Evolutionary conservation across 352 stramenopile genomes (phyloP), one percentile per base, ranked within the genome.

Genomic region (Phytophthora brassicae): DNA sequence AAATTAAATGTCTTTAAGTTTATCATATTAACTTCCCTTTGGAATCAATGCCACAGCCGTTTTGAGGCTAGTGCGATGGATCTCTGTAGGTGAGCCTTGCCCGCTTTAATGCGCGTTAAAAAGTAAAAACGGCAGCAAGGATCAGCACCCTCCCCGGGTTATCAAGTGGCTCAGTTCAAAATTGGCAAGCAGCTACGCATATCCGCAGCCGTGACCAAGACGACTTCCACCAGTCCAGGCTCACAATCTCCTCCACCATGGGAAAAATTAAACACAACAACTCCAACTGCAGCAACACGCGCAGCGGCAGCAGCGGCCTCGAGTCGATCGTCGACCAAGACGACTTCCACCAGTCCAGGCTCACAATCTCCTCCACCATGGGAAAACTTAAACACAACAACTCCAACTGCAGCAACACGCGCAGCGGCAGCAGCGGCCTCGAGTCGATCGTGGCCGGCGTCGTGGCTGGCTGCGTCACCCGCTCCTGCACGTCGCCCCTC

Each of bases 391-490:
- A 63, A 31, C 44, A 38, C 41, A 43, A 17, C 38, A 3, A 41
- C 29, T 20, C 35, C 42, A 20, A 45, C 12, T 23, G 42, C 14
- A 22, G 38, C 9, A 29, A 53, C 43, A 41, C 16, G n/a, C n/a
- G n/a, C n/a, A n/a, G n/a, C 19, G 16, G 52, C 48, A 68, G 52
- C 36, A 75, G 50, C 46, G 81, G 84, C 31, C 41, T 82, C 29
- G 79, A 90, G 66, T 91, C 81, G 1, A 65, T 94, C 48, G 68
- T 90, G 19, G 84, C 84, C 3, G 84, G 84, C 22, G 77, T 89
- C 44, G 77, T 94, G 64, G 83, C 84, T 14, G 84, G 84, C 43
- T 92, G 82, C 66, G 81, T 94, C 55, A 92, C 84, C 41, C 82
- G 84, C 62, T 90, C 84, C 4, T 89, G 75, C 74, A 94, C 84